Conservation (phyloP, 345 rosid genomes). For the Arabis hirsuta region DNA sequence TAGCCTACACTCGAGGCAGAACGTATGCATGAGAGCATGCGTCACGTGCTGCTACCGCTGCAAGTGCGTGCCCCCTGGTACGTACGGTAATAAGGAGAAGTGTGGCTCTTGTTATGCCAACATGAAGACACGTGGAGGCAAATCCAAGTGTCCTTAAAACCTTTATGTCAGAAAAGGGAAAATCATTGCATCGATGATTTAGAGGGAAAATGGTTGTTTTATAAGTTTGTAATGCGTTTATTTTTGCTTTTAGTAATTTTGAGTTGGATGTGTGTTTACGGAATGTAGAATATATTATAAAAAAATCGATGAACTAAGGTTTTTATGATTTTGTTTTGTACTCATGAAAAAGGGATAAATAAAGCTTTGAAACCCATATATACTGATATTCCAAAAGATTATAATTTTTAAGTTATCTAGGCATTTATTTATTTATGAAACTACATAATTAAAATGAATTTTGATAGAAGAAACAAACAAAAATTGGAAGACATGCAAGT, state of each 20-base stretch:
- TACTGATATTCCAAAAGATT: background rate
- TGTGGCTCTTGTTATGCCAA: conserved; percentile 90
- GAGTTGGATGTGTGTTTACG: conserved; percentile 28
- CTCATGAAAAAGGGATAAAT: background rate
- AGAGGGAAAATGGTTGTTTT: background rate
- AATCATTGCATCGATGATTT: background rate
- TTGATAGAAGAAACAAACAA: background rate
- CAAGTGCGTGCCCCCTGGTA: conserved; percentile 97
- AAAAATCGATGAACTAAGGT: background rate
- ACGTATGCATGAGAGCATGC: conserved; percentile 77
- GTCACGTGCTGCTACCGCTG: conserved; percentile 85
- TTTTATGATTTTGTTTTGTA: background rate
- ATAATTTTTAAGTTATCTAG: background rate
- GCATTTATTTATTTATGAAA: background rate
- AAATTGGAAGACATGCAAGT: background rate
- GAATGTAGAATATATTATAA: conserved; percentile 6
- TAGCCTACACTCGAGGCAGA: conserved; percentile 70
- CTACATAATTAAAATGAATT: background rate
- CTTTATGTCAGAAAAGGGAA: background rate
- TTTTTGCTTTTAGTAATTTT: conserved; percentile 14
- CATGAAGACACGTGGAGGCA: conserved; percentile 73
- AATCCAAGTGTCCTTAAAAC: conserved; percentile 72
- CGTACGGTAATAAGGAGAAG: conserved; percentile 77
- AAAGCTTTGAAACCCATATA: background rate
- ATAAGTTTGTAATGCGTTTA: conserved; percentile 24